A percentile compares a stretch with the other conserved stretches of the same genome.
Evolutionary conservation across 2,329 filamentous ascomycete genomes (phyloP).

Genomic region (Diaporthe amygdali): DNA sequence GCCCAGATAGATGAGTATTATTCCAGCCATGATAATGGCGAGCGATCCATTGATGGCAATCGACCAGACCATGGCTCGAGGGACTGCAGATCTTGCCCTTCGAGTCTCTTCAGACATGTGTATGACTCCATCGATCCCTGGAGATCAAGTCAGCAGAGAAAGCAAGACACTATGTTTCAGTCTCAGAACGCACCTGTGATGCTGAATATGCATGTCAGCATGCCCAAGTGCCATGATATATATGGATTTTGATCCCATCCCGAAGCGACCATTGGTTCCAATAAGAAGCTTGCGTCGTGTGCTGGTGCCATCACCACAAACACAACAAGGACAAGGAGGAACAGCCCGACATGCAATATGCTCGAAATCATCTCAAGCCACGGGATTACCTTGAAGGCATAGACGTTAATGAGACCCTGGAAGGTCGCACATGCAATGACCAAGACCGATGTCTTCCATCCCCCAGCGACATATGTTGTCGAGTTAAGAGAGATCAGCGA

Average conservation of each 20-base stretch:
- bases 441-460: constrained; percentile 45
- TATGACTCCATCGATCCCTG: constrained; percentile 51
- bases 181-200: constrained; percentile 35
- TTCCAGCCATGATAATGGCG: constrained; percentile 45
- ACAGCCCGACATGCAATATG: constrained; percentile 31
- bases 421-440: constrained; percentile 41
- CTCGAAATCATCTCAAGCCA: constrained; percentile 43
- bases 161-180: neutral
- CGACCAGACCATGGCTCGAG: constrained; percentile 48
- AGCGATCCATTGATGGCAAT: constrained; percentile 46
- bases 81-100: constrained; percentile 50
- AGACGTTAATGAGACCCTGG: constrained; percentile 34
- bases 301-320: constrained; percentile 16
- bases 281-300: constrained; percentile 12
- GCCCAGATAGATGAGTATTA: constrained; percentile 50
- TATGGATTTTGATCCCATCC: constrained; percentile 28
- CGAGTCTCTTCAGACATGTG: constrained; percentile 52
- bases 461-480: constrained; percentile 15
- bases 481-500: constrained; percentile 16
- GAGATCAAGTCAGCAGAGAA: neutral
- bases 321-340: constrained; percentile 20
- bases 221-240: constrained; percentile 40
- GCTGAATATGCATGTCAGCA: constrained; percentile 39
- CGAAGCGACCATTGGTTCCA: neutral
- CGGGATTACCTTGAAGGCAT: constrained; percentile 41